phyloP scores from a whole-genome alignment of 2,329 filamentous ascomycete genomes.

The Aspergillus fumigatus region DNA sequence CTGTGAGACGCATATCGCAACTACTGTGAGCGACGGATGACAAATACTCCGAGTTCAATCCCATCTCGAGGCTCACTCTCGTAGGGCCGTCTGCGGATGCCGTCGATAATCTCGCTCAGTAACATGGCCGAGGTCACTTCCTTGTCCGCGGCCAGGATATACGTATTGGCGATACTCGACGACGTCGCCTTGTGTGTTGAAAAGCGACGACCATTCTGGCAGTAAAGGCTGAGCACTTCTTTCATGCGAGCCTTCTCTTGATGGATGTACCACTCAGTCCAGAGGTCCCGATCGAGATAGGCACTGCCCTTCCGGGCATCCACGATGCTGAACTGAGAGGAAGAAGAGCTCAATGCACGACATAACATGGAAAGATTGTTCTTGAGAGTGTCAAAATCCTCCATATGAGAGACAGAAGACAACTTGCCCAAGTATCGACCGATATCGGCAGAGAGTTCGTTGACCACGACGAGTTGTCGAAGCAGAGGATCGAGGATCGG shows the following conservation, averaged over 20 bases:
- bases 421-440: constrained; percentile 52
- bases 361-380: constrained; percentile 39
- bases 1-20: not conserved
- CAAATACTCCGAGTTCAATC: constrained; percentile 47
- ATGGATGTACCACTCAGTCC: constrained; percentile 62
- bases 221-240: constrained; percentile 43
- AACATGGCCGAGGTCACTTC: constrained; percentile 52
- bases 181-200: constrained; percentile 26
- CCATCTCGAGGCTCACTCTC: constrained; percentile 41
- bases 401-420: constrained; percentile 50
- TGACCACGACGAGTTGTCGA: constrained; percentile 54
- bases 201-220: constrained; percentile 35
- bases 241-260: constrained; percentile 59
- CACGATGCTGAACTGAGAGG: constrained; percentile 42
- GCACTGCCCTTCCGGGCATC: constrained; percentile 51
- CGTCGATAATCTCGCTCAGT: constrained; percentile 56
- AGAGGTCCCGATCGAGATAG: constrained; percentile 48
- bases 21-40: constrained; percentile 42
- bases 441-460: constrained; percentile 55
- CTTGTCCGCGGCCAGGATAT: constrained; percentile 30
- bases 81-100: constrained; percentile 51
- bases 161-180: constrained; percentile 20
- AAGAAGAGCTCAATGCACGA: constrained; percentile 31
- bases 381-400: constrained; percentile 51
- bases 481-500: constrained; percentile 59